These are phyloP conservation scores for Trichopus zeylanicus DNA, from an alignment of 116 monocot genomes.

Conservation along the genomic window DNA sequence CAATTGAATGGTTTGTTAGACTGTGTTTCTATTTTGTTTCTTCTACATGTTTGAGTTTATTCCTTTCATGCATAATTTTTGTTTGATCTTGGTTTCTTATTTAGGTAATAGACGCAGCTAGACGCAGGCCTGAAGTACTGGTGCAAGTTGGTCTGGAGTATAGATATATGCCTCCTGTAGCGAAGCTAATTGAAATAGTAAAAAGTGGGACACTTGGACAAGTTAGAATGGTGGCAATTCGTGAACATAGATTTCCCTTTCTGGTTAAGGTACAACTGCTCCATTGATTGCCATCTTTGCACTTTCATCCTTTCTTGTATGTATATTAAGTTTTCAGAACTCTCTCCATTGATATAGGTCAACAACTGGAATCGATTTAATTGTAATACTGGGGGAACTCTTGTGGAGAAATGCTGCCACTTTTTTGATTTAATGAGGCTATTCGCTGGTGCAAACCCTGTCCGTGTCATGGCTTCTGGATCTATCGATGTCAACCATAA, in stretches of 20 bases:
- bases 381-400: constrained; percentile 71
- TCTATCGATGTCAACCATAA: constrained; percentile 91
- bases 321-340: too few species aligned
- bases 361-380: constrained; percentile 94
- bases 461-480: constrained; percentile 89
- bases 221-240: constrained; percentile 89
- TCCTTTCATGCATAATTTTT: not conserved
- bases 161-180: constrained; percentile 92
- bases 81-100: not conserved
- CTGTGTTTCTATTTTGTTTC: not conserved
- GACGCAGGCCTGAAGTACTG: constrained; percentile 61
- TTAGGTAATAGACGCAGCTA: constrained; percentile 72
- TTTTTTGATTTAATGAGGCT: constrained; percentile 95
- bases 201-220: constrained; percentile 55
- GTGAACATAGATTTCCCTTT: constrained; percentile 94
- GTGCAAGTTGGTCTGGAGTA: constrained; percentile 95
- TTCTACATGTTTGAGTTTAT: not conserved
- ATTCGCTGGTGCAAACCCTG: constrained; percentile 76
- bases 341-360: constrained; percentile 34
- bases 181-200: constrained; percentile 68
- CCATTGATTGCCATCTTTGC: not conserved
- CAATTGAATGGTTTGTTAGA: too few species aligned
- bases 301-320: not conserved
- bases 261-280: constrained; percentile 71
- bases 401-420: constrained; percentile 96